These are phyloP conservation scores for Fagus sylvatica DNA, from an alignment of 306 rosid genomes.

Conservation along the genomic window DNA sequence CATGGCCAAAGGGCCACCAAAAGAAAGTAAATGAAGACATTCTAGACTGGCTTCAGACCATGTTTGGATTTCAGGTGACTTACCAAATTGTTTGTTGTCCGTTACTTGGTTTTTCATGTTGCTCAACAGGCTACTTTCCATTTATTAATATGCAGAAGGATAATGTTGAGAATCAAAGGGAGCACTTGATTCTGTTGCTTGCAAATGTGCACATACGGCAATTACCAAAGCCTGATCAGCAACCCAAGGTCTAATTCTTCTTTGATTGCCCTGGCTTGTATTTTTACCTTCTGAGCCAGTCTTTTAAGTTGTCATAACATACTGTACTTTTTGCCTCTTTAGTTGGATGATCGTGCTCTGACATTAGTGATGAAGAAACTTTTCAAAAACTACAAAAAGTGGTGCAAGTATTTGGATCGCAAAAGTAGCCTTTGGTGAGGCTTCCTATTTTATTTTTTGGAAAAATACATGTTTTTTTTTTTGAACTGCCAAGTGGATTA, in stretches of 20 bases:
- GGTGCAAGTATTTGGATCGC: conserved; percentile 96
- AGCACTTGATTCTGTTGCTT: conserved; percentile 91
- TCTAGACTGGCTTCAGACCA: conserved; percentile 92
- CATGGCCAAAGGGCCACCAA: conserved; percentile 61
- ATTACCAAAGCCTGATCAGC: conserved; percentile 67
- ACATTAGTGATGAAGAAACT: conserved; percentile 92
- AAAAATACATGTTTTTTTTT: conserved; percentile 4
- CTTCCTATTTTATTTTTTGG: conserved; percentile 17
- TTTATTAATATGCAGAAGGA: conserved; percentile 58
- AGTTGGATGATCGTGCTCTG: conserved; percentile 88
- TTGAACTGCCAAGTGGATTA: conserved; percentile 13
- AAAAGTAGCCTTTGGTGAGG: conserved; percentile 99
- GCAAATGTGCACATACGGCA: conserved; percentile 88
- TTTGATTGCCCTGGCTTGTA: conserved; percentile 11
- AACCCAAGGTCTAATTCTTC: conserved; percentile 58
- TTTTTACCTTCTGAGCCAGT: conserved; percentile 20
- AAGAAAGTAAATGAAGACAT: conserved; percentile 74
- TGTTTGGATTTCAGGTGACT: conserved; percentile 94
- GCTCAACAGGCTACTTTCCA: conserved; percentile 20
- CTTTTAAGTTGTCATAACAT: conserved; percentile 14
- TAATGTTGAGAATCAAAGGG: conserved; percentile 95
- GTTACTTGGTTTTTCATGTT: conserved; percentile 23
- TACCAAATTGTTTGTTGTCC: conserved; percentile 19
- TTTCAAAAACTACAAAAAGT: conserved; percentile 83
- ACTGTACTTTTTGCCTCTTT: conserved; percentile 13